Percentiles rank a stretch among this genome's conserved stretches.
These are phyloP conservation scores for Collybia nuda DNA, from an alignment of 768 basidiomycete genomes.

Conservation along the genomic window DNA sequence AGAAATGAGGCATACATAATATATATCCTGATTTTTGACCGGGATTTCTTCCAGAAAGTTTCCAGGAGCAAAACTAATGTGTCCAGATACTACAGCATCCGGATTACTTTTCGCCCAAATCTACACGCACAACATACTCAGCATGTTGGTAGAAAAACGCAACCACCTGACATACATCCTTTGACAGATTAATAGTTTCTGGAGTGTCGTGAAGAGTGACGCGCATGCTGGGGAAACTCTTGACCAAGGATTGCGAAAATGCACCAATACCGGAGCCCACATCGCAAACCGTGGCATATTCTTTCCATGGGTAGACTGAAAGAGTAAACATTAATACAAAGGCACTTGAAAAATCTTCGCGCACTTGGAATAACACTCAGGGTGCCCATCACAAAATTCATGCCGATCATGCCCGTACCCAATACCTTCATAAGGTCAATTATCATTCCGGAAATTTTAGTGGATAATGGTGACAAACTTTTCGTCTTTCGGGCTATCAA, in stretches of 20 bases:
- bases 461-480: no score
- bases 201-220: constrained; percentile 34
- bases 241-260: constrained; percentile 27
- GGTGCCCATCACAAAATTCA: no score
- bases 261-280: constrained; percentile 37
- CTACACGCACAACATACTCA: no score
- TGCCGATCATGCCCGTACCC: no score
- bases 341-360: no score
- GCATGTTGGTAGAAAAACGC: no score
- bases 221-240: constrained; percentile 28
- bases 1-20: constrained; percentile 31
- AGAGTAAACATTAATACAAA: no score
- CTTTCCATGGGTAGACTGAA: constrained; percentile 32
- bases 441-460: no score
- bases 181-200: constrained; percentile 23
- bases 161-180: no score
- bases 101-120: constrained; percentile 31
- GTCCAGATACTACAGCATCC: constrained; percentile 22
- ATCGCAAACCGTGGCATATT: constrained; percentile 32
- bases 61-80: constrained; percentile 32
- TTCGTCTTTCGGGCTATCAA: no score
- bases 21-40: constrained; percentile 30
- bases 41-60: constrained; percentile 38
- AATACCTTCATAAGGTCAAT: no score
- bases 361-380: no score